A percentile compares a stretch with the other conserved stretches of the same genome.
Conservation (phyloP, 2,329 filamentous ascomycete species). For the Fusarium ambrosium region DNA sequence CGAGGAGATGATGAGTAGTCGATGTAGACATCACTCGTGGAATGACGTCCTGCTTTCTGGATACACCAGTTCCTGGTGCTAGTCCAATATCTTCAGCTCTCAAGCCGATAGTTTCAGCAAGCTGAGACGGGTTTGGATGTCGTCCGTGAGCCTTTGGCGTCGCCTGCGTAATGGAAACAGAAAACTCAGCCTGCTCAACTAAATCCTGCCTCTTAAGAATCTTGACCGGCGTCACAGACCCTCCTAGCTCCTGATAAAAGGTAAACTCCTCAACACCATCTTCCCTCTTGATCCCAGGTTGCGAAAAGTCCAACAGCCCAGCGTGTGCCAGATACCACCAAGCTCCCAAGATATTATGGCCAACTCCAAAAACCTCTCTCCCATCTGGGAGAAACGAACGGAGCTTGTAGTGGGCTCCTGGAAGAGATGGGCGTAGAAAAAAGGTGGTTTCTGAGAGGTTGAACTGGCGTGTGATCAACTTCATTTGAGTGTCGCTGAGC, state of each 20-base stretch:
- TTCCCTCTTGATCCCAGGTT: not conserved
- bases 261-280: not conserved
- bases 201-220: not conserved
- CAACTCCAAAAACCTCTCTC: slow-evolving; percentile 38
- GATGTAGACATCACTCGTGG: slow-evolving; percentile 9
- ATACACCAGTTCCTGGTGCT: not conserved
- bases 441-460: slow-evolving; percentile 44
- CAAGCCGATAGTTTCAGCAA: slow-evolving; percentile 9
- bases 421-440: slow-evolving; percentile 9
- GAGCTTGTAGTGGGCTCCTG: slow-evolving; percentile 20
- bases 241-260: slow-evolving; percentile 6
- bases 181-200: not conserved
- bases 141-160: not conserved
- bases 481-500: slow-evolving; percentile 35
- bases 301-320: slow-evolving; percentile 22
- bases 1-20: slow-evolving; percentile 4
- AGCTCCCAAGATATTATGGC: slow-evolving; percentile 42
- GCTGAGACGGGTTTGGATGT: not conserved
- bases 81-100: not conserved
- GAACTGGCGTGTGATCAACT: slow-evolving; percentile 41
- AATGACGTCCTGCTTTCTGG: not conserved
- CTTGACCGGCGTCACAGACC: not conserved
- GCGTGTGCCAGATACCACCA: slow-evolving; percentile 40
- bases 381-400: slow-evolving; percentile 40
- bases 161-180: slow-evolving; percentile 7